phyloP scores from a whole-genome alignment of 805 yeast species.

The Monosporozyma unispora region DNA sequence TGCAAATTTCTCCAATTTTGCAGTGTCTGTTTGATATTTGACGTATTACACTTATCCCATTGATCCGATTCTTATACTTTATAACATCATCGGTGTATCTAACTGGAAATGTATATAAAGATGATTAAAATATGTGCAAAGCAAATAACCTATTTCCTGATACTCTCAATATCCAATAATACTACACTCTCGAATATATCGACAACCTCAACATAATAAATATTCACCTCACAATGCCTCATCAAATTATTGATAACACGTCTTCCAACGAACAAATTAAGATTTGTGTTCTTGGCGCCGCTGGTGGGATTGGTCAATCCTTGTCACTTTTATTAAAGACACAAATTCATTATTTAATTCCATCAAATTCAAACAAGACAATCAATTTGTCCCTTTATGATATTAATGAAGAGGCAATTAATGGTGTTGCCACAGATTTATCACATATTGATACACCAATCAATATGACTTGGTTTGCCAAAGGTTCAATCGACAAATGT shows the following conservation, averaged over 20 bases:
- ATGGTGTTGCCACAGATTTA: conserved; percentile 85
- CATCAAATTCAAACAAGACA: conserved; percentile 23
- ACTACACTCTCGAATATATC: no score
- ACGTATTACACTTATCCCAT: no score
- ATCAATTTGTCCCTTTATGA: conserved; percentile 61
- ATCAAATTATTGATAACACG: conserved; percentile 5
- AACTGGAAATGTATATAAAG: no score
- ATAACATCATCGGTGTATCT: no score
- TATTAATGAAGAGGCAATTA: conserved; percentile 51
- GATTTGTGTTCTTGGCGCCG: conserved; percentile 84
- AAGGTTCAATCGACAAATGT: conserved; percentile 17
- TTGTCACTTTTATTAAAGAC: conserved; percentile 72
- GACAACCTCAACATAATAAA: neutral
- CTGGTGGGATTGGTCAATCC: conserved; percentile 94
- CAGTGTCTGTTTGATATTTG: neutral
- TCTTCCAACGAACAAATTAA: conserved; percentile 34
- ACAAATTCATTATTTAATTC: conserved; percentile 13
- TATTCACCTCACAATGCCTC: conserved; percentile 18
- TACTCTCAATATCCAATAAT: neutral
- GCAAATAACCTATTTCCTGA: no score
- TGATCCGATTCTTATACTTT: no score
- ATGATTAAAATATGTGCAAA: no score
- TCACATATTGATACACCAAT: conserved; percentile 72
- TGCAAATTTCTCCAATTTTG: no score
- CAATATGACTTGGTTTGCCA: conserved; percentile 43